Evolutionary conservation across 108 stramenopile genomes (phyloP), one percentile per base, ranked within the genome.

Genomic region (Conticribra guillardii): DNA sequence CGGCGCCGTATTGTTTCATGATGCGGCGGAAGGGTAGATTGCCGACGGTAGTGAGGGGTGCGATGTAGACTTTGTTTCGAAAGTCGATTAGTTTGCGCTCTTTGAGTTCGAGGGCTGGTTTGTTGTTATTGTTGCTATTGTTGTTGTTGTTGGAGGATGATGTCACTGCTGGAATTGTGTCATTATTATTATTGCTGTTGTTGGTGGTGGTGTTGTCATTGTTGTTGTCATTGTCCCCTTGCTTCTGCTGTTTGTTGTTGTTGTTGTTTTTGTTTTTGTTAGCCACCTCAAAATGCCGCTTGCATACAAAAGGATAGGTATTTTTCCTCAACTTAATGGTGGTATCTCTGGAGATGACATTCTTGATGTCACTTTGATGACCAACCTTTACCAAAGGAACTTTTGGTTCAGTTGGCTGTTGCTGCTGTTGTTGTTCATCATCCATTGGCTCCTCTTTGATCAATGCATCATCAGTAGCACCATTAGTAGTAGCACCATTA

Each of bases 21-120:
- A 99, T 82, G 17, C 96, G 83, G 29, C 99, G 96, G 79, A 97
- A 99, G 0, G 99, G 99, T 0, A 99, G 74, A 71, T 99, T 99
- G 2, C 99, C 99, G 1, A 99, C 97, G 0, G 99, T 99, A 2
- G 99, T 99, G 3, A 99, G 87, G 4, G 99, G 99, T 3, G 99
- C 99, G 16, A 99, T 78, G 80, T 99, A 99, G 22, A 98, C 96
- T 82, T 98, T 98, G 76, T 92, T 87, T 14, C 85, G 71, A 67
- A 98, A 98, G 69, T 96, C 96, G 62, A 98, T 87, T 1, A 91
- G 71, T 79, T 93, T 89, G 33, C 84, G 83, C 19, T 82, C 85
- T 74, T 89, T 90, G 16, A 74, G 67, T 59, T 85, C 86, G 19
- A 89, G 69, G 0, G 73, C 74, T 16, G 80, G 64, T 5, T 23